A percentile compares a stretch with the other conserved stretches of the same genome.
Conservation (phyloP, 1,139 yeast genomes). For the Komagataea norvegica region DNA sequence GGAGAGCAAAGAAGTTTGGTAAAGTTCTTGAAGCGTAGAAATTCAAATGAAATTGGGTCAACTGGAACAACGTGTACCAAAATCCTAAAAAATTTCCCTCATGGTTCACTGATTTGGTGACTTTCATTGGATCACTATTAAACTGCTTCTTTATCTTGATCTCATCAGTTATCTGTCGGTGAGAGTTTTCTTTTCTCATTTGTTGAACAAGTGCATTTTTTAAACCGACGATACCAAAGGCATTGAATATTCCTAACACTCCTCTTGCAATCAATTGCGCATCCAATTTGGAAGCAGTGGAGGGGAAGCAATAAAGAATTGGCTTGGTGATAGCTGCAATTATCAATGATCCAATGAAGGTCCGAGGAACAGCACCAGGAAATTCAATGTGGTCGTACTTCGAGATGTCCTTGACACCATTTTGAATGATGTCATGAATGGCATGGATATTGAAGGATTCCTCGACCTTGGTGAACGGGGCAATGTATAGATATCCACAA, state of each 20-base stretch:
- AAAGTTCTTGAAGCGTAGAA: conserved; percentile 77
- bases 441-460: conserved; percentile 94
- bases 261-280: conserved; percentile 50
- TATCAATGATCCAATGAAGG: conserved; percentile 71
- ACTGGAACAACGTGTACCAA: conserved; percentile 57
- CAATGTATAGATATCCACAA: conserved; percentile 41
- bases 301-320: conserved; percentile 22
- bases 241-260: conserved; percentile 50
- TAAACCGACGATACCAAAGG: conserved; percentile 31
- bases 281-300: conserved; percentile 32
- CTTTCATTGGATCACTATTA: neutral
- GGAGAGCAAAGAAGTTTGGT: conserved; percentile 83
- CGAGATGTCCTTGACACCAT: conserved; percentile 46
- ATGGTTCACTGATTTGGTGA: conserved; percentile 1
- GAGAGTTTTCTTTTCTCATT: conserved; percentile 9
- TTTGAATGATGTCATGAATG: conserved; percentile 68
- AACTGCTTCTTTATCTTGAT: conserved; percentile 13
- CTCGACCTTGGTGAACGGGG: conserved; percentile 91
- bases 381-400: conserved; percentile 70
- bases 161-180: conserved; percentile 5
- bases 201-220: conserved; percentile 30
- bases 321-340: conserved; percentile 44
- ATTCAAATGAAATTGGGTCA: conserved; percentile 73
- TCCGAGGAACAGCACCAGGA: conserved; percentile 88
- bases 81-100: conserved; percentile 33